Percentiles rank a stretch among this genome's conserved stretches.
These are phyloP conservation scores for Diaporthe sp. DNA, from an alignment of 2,329 filamentous ascomycete genomes.

Conservation along the genomic window DNA sequence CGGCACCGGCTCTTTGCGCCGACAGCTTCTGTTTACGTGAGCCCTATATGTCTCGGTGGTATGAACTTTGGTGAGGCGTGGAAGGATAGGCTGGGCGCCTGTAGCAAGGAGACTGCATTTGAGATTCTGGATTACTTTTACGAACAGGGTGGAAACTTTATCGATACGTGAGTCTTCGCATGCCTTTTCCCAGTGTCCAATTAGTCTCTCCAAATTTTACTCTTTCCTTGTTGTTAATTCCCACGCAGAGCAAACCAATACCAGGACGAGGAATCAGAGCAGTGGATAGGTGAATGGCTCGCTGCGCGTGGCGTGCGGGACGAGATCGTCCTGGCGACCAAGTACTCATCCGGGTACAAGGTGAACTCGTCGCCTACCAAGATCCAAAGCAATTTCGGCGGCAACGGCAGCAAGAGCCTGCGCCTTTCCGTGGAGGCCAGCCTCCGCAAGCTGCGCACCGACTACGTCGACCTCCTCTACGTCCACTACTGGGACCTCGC, in stretches of 20 bases:
- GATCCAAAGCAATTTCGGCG: constrained; percentile 62
- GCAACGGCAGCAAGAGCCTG: constrained; percentile 74
- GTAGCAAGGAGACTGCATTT: constrained; percentile 72
- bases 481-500: constrained; percentile 70
- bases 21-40: constrained; percentile 74
- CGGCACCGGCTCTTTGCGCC: constrained; percentile 76
- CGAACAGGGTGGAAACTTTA: constrained; percentile 76
- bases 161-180: constrained; percentile 66
- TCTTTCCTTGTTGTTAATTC: background rate
- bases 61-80: constrained; percentile 67
- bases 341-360: constrained; percentile 72
- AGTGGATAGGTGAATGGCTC: constrained; percentile 80
- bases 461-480: constrained; percentile 76
- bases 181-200: background rate
- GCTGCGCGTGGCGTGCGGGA: constrained; percentile 72
- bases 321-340: constrained; percentile 76
- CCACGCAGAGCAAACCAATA: constrained; percentile 69
- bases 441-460: constrained; percentile 71
- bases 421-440: constrained; percentile 68
- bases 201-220: background rate
- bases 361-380: constrained; percentile 40
- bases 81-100: constrained; percentile 71
- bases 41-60: constrained; percentile 72
- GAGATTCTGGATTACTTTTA: constrained; percentile 76
- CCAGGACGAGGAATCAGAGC: constrained; percentile 71